Conservation (phyloP, 148 eudicot species). For the Camellia japonica region DNA sequence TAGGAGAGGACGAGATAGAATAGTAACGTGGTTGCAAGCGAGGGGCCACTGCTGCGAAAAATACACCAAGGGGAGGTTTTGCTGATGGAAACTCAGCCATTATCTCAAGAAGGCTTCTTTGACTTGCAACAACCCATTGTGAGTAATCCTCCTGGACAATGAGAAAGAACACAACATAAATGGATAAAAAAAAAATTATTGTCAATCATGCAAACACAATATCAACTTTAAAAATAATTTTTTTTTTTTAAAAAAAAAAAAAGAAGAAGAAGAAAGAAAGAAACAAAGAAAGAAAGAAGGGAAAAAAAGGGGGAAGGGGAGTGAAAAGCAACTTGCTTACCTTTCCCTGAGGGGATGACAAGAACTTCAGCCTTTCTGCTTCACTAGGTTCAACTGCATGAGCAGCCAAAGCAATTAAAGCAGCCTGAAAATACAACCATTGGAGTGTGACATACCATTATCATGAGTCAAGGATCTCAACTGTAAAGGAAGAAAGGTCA, state of each 20-base stretch:
- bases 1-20: slow-evolving; percentile 87
- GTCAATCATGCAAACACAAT: neutral
- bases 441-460: neutral
- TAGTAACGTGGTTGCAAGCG: slow-evolving; percentile 85
- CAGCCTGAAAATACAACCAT: slow-evolving; percentile 45
- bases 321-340: slow-evolving; percentile 24
- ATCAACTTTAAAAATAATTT: neutral
- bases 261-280: neutral
- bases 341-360: slow-evolving; percentile 88
- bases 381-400: slow-evolving; percentile 70
- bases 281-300: neutral
- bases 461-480: neutral
- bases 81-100: slow-evolving; percentile 84
- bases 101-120: slow-evolving; percentile 85
- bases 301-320: neutral
- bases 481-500: neutral
- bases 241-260: too few relatives aligned
- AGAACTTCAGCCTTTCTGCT: slow-evolving; percentile 64
- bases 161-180: neutral
- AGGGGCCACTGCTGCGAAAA: slow-evolving; percentile 84
- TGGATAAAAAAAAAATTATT: neutral
- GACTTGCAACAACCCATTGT: slow-evolving; percentile 76
- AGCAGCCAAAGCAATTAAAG: slow-evolving; percentile 81
- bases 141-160: slow-evolving; percentile 74
- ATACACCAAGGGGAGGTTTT: slow-evolving; percentile 87